phyloP scores from a whole-genome alignment of 2,329 filamentous ascomycete genomes.

The Nemania sp. region DNA sequence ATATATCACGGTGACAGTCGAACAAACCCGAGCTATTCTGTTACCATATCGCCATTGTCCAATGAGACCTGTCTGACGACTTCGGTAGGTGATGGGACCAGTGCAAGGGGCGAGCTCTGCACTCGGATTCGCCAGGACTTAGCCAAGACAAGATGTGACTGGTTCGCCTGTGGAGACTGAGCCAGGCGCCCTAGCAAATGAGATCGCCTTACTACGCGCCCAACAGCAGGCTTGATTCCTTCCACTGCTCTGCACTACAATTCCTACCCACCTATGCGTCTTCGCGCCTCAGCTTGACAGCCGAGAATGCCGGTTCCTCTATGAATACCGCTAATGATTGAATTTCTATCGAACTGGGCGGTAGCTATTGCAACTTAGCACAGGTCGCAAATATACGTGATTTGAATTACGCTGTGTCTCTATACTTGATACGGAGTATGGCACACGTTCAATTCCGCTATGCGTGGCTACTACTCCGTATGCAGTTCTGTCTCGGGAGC shows the following conservation, averaged over 20 bases:
- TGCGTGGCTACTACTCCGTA: too few species aligned
- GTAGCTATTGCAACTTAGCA: slow-evolving; percentile 18
- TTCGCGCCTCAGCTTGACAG: too few species aligned
- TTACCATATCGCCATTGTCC: not conserved
- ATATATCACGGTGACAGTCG: slow-evolving; percentile 28
- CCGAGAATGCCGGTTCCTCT: too few species aligned
- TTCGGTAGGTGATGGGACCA: too few species aligned
- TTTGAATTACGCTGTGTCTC: slow-evolving; percentile 9
- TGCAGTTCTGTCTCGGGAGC: too few species aligned
- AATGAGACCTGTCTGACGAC: too few species aligned
- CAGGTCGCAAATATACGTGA: slow-evolving; percentile 9
- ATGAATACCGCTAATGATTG: too few species aligned
- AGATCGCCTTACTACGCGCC: slow-evolving; percentile 25
- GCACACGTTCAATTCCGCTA: too few species aligned
- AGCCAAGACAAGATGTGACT: slow-evolving; percentile 7
- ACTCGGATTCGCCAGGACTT: slow-evolving; percentile 23
- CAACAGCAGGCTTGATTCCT: slow-evolving; percentile 8
- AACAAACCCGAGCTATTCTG: not conserved
- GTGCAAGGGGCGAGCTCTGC: too few species aligned
- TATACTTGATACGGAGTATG: not conserved
- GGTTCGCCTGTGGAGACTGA: slow-evolving; percentile 15
- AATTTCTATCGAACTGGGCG: not conserved
- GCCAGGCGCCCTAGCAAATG: slow-evolving; percentile 23
- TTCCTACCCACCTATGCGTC: not conserved
- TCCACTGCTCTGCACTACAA: not conserved